Percentiles rank a stretch among this genome's conserved stretches.
These are phyloP conservation scores for Elsinoe fawcettii DNA, from an alignment of 2,329 filamentous ascomycete genomes.

Conservation along the genomic window DNA sequence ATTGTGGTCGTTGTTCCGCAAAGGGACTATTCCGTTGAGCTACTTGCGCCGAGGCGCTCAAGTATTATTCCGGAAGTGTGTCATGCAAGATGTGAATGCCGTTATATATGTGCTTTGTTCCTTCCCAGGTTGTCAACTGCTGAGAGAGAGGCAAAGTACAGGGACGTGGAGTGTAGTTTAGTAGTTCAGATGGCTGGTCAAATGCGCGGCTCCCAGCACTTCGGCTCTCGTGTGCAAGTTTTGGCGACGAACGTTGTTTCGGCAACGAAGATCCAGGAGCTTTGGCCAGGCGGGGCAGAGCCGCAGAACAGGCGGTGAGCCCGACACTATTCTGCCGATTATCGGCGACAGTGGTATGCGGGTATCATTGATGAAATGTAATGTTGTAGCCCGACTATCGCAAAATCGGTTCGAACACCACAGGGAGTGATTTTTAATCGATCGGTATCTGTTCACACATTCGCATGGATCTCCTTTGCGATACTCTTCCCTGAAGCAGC, in stretches of 20 bases:
- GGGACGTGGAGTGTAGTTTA: background rate
- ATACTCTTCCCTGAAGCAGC: background rate
- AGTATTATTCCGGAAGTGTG: background rate
- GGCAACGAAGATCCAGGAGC: conserved; percentile 13
- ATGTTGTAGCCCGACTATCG: too few relatives aligned
- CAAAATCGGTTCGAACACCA: too few relatives aligned
- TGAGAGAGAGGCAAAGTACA: background rate
- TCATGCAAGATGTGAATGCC: background rate
- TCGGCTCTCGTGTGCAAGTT: conserved; percentile 1
- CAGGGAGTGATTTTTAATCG: too few relatives aligned
- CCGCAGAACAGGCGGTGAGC: background rate
- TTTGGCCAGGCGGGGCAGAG: background rate
- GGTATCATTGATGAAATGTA: background rate
- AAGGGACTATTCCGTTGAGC: background rate
- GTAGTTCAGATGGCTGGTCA: conserved; percentile 4
- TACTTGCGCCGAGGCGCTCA: conserved; percentile 13
- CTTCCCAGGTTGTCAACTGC: background rate
- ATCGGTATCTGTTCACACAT: too few relatives aligned
- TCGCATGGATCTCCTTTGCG: background rate
- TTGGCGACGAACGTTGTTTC: conserved; percentile 12
- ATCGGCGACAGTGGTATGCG: background rate
- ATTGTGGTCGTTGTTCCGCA: background rate
- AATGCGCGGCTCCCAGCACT: background rate
- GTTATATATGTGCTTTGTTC: background rate
- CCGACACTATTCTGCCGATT: background rate